Conservation (phyloP, 306 rosid genomes). For the Alnus glutinosa region DNA sequence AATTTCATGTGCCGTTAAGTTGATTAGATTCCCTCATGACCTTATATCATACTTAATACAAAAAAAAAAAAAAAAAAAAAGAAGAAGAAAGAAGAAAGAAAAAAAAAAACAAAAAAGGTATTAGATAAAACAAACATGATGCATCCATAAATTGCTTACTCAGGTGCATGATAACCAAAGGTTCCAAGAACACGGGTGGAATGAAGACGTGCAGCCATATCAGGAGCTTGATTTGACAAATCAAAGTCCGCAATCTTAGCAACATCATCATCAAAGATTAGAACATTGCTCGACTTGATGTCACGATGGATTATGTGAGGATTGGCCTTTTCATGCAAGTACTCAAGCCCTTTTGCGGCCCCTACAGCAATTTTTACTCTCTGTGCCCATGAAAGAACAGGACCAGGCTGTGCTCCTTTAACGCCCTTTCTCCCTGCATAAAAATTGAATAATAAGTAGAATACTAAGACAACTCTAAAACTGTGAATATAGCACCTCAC, state of each 20-base stretch:
- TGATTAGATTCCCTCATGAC: not conserved
- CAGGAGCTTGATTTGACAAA: constrained; percentile 95
- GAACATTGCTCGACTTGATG: constrained; percentile 88
- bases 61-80: not conserved
- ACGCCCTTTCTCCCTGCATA: constrained; percentile 88
- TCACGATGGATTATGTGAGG: constrained; percentile 86
- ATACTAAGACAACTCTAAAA: constrained; percentile 4
- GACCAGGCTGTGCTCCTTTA: constrained; percentile 94
- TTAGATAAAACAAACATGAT: constrained; percentile 9
- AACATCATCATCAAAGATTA: constrained; percentile 79
- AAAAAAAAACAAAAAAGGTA: not conserved
- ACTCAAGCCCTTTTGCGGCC: constrained; percentile 90
- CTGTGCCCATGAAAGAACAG: constrained; percentile 83
- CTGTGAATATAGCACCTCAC: constrained; percentile 13
- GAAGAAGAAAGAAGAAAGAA: no score
- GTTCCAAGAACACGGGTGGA: constrained; percentile 96
- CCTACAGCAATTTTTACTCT: constrained; percentile 95
- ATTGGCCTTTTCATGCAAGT: constrained; percentile 77
- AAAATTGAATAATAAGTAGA: constrained; percentile 12
- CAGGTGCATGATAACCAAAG: constrained; percentile 95
- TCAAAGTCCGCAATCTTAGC: constrained; percentile 94
- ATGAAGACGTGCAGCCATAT: constrained; percentile 94
- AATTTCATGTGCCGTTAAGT: not conserved
- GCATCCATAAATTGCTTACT: constrained; percentile 55
- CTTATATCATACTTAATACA: not conserved